A percentile compares a stretch with the other conserved stretches of the same genome.
These are phyloP conservation scores for Fremontodendron californicum DNA, from an alignment of 345 rosid species.

Conservation along the genomic window DNA sequence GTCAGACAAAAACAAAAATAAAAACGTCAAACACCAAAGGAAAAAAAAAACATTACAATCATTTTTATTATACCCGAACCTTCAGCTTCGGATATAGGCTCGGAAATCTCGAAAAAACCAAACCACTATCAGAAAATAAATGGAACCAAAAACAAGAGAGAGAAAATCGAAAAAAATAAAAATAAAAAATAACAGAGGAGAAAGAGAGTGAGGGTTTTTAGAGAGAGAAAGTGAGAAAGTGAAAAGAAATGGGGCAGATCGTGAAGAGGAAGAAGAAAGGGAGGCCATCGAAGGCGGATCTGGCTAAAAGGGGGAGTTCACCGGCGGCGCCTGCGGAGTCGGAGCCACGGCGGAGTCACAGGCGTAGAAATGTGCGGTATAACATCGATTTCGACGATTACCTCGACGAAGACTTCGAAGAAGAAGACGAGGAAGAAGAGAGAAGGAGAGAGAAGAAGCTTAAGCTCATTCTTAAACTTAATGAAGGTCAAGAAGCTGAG, in stretches of 20 bases:
- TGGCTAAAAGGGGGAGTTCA: constrained; percentile 39
- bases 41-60: too few relatives aligned
- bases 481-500: constrained; percentile 37
- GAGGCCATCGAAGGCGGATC: constrained; percentile 94
- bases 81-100: neutral
- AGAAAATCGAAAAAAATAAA: neutral
- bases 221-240: constrained; percentile 37
- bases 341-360: constrained; percentile 59
- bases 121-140: constrained; percentile 22
- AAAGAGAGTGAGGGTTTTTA: constrained; percentile 29
- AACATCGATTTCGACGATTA: constrained; percentile 77
- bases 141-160: constrained; percentile 30
- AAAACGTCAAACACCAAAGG: too few relatives aligned
- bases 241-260: constrained; percentile 74
- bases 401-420: constrained; percentile 52
- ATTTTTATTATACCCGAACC: neutral
- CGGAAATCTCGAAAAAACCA: constrained; percentile 17
- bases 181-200: constrained; percentile 17
- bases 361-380: constrained; percentile 77
- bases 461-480: constrained; percentile 67
- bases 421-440: constrained; percentile 55
- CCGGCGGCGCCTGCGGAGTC: constrained; percentile 31
- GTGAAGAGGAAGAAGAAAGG: constrained; percentile 94
- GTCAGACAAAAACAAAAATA: too few relatives aligned
- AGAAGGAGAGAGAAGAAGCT: constrained; percentile 73